Percentiles rank a stretch among this genome's conserved stretches.
Conservation (phyloP, 2,329 filamentous ascomycete genomes). For the Thelonectria olida region DNA sequence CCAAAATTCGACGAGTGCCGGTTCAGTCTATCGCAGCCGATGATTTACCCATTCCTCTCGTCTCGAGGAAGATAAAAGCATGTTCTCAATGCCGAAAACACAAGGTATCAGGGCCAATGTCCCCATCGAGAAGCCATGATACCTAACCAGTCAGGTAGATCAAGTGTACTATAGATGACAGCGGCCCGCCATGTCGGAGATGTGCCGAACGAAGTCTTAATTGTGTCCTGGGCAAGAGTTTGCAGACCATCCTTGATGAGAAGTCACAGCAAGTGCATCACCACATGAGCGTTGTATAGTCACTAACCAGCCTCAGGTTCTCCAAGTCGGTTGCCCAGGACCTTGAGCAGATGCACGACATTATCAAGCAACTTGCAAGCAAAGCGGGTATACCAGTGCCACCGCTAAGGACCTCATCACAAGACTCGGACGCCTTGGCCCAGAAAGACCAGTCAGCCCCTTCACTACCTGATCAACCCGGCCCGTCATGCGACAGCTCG, state of each 20-base stretch:
- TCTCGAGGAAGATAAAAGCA: slow-evolving; percentile 51
- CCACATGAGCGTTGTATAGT: too few relatives aligned
- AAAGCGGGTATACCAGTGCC: neutral
- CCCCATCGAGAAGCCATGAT: neutral
- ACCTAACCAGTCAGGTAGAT: slow-evolving; percentile 37
- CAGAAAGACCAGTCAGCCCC: neutral
- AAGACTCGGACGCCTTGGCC: slow-evolving; percentile 32
- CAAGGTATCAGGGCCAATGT: slow-evolving; percentile 40
- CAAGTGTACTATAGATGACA: slow-evolving; percentile 49
- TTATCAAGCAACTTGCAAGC: too few relatives aligned
- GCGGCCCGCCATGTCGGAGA: slow-evolving; percentile 47
- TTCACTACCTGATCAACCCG: neutral
- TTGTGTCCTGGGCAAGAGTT: slow-evolving; percentile 50
- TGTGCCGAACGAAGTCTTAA: slow-evolving; percentile 45
- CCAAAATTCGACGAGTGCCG: too few relatives aligned
- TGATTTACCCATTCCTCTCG: too few relatives aligned
- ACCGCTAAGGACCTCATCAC: neutral
- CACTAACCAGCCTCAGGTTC: too few relatives aligned
- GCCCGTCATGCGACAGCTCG: slow-evolving; percentile 29
- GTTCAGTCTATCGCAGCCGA: too few relatives aligned
- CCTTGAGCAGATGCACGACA: too few relatives aligned
- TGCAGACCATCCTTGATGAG: slow-evolving; percentile 51
- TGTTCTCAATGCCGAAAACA: slow-evolving; percentile 52
- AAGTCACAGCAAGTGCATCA: slow-evolving; percentile 32
- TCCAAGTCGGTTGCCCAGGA: too few relatives aligned